Conservation (phyloP, 352 stramenopile genomes). For the Phytophthora macrochlamydospora region DNA sequence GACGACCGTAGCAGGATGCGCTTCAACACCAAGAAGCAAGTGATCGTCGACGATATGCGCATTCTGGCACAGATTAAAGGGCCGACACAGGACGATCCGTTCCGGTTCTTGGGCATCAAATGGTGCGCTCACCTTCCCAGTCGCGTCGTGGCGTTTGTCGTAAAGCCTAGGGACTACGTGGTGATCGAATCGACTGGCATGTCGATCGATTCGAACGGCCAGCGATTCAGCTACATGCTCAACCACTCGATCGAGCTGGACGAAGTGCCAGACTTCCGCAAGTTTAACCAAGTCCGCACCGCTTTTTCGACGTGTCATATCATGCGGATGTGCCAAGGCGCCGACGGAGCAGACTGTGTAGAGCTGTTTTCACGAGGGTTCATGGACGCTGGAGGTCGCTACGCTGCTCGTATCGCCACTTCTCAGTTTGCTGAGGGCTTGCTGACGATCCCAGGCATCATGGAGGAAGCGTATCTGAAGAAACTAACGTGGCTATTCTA, state of each 20-base stretch:
- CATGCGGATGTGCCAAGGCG: conserved; percentile 1
- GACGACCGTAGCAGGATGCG: conserved; percentile 32
- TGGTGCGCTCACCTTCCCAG: conserved; percentile 34
- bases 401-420: conserved; percentile 25
- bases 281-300: conserved; percentile 29
- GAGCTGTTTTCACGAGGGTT: conserved; percentile 51
- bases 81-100: conserved; percentile 44
- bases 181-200: conserved; percentile 54
- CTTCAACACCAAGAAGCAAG: conserved; percentile 25
- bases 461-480: conserved; percentile 57
- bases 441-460: conserved; percentile 33
- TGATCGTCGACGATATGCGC: conserved; percentile 25
- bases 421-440: conserved; percentile 45
- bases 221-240: conserved; percentile 36
- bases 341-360: conserved; percentile 4
- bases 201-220: conserved; percentile 34
- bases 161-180: conserved; percentile 51
- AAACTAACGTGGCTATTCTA: conserved; percentile 51
- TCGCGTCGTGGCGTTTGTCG: conserved; percentile 28
- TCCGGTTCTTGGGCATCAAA: conserved; percentile 55
- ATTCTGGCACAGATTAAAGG: conserved; percentile 43
- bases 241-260: conserved; percentile 41
- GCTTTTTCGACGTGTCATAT: conserved; percentile 46
- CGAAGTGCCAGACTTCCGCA: conserved; percentile 33
- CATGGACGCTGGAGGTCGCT: conserved; percentile 28